Base-by-base conservation (phyloP, 2,329 filamentous ascomycete genomes). In the Microsporum ferrugineum region DNA sequence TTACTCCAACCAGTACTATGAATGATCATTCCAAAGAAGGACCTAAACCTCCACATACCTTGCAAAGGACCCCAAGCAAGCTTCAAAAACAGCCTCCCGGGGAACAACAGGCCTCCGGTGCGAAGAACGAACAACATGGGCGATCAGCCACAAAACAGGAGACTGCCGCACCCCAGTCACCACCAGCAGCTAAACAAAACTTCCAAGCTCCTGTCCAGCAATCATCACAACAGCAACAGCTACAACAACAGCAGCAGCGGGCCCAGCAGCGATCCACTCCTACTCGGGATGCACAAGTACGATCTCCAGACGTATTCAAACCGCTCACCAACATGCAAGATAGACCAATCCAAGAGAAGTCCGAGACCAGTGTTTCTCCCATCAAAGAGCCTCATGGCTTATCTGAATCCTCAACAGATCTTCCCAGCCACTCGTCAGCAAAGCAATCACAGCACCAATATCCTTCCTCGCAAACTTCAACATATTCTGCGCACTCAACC, bases 61-160 rank as follows among this genome's bases (percentile, higher is more conserved):
- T 79, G 7, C 83, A 86, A 65, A 79, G 84, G 63, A 79, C 82
- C 60, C 73, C 82, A 2, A 84, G 82, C 75, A 91, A 89, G 71
- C 76, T 90, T 59, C 87, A 89, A 68, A 91, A 91, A 72, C 81
- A 81, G 61, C 80, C 82, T n/a, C 68, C 71, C 14, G 72, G 68
- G 27, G 84, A 87, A 65, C 75, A 84, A 5, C 75, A 80, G 29
- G 80, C 81, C 38, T 64, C 64, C 8, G 66, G 63, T 33, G 1
- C 49, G 7, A 34, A 12, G 1, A 33, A 53, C 29, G 49, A 53
- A 1, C 17, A 23, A 23, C 36, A 63, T 27, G 63, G 64, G 7
- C 64, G 63, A 29, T 62, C 17, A 3, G 14, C 43, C n/a, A n/a
- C 53, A 14, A 39, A 4, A 17, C 57, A 63, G 23, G 45, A 43